Conservation (phyloP, 306 rosid genomes). For the Geum urbanum region DNA sequence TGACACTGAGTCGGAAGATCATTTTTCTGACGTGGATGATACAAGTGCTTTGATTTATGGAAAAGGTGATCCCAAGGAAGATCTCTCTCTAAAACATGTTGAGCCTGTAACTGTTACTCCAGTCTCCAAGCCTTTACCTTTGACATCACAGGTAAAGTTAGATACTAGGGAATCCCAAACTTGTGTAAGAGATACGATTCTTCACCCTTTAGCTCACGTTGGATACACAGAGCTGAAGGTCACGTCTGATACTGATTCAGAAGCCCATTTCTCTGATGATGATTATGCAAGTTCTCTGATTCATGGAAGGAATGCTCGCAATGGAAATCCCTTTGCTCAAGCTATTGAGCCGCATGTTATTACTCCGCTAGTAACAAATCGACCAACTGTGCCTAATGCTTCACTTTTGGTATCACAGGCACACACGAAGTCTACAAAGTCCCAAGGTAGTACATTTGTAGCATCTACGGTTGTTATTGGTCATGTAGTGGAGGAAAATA, state of each 20-base stretch:
- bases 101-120: conserved; percentile 29
- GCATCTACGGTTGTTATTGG: conserved; percentile 25
- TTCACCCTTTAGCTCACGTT: conserved; percentile 56
- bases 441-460: conserved; percentile 29
- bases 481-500: conserved; percentile 43
- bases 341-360: conserved; percentile 31
- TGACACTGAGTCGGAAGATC: conserved; percentile 72
- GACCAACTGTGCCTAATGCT: conserved; percentile 34
- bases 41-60: conserved; percentile 24
- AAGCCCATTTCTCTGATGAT: conserved; percentile 50
- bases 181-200: conserved; percentile 31
- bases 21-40: conserved; percentile 47
- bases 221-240: conserved; percentile 74
- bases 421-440: conserved; percentile 27
- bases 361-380: conserved; percentile 30
- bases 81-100: conserved; percentile 29
- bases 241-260: conserved; percentile 82
- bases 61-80: conserved; percentile 31
- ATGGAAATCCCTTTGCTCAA: conserved; percentile 35
- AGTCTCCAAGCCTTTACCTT: conserved; percentile 25
- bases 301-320: conserved; percentile 22
- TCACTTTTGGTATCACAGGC: conserved; percentile 27
- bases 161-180: conserved; percentile 27
- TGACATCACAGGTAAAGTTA: conserved; percentile 28
- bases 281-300: conserved; percentile 33